phyloP scores from a whole-genome alignment of 1,284 basidiomycete species.

The Termitomyces sp. region DNA sequence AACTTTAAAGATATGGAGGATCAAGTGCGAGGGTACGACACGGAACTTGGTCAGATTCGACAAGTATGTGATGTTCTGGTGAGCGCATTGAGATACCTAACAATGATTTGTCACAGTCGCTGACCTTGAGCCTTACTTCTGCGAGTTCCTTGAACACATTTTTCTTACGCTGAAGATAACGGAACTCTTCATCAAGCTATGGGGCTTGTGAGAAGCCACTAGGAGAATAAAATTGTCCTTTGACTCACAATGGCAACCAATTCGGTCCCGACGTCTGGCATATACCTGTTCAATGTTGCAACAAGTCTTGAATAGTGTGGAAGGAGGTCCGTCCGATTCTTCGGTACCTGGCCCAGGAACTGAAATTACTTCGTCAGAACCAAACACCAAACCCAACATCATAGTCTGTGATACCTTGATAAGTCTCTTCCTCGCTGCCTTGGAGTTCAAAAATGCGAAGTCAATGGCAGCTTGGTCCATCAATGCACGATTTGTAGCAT shows the following conservation, averaged over 20 bases:
- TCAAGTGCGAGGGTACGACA: slow-evolving; percentile 88
- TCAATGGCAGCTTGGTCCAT: slow-evolving; percentile 95
- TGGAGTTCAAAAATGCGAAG: slow-evolving; percentile 94
- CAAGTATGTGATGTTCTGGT: slow-evolving; percentile 83
- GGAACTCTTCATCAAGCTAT: slow-evolving; percentile 94
- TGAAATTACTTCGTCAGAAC: slow-evolving; percentile 27
- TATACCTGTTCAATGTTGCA: slow-evolving; percentile 85
- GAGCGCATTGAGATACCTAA: neutral
- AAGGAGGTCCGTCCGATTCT: slow-evolving; percentile 85
- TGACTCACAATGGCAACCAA: slow-evolving; percentile 70
- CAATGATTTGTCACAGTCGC: slow-evolving; percentile 8
- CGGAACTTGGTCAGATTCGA: slow-evolving; percentile 94
- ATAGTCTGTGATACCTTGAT: slow-evolving; percentile 60
- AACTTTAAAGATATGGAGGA: slow-evolving; percentile 95
- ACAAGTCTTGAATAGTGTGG: slow-evolving; percentile 92
- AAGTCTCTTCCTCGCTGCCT: slow-evolving; percentile 87
- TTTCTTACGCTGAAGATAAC: slow-evolving; percentile 93
- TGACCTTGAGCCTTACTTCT: slow-evolving; percentile 79
- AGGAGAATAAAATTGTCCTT: slow-evolving; percentile 1
- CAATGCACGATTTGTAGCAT: slow-evolving; percentile 86
- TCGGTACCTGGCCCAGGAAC: slow-evolving; percentile 84
- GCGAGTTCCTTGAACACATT: slow-evolving; percentile 86
- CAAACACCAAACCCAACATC: neutral
- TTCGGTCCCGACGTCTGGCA: slow-evolving; percentile 89
- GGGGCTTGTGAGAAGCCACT: slow-evolving; percentile 1